Evolutionary conservation across 2,329 filamentous ascomycete species (phyloP).

Genomic region (Ophiocordyceps sinensis): DNA sequence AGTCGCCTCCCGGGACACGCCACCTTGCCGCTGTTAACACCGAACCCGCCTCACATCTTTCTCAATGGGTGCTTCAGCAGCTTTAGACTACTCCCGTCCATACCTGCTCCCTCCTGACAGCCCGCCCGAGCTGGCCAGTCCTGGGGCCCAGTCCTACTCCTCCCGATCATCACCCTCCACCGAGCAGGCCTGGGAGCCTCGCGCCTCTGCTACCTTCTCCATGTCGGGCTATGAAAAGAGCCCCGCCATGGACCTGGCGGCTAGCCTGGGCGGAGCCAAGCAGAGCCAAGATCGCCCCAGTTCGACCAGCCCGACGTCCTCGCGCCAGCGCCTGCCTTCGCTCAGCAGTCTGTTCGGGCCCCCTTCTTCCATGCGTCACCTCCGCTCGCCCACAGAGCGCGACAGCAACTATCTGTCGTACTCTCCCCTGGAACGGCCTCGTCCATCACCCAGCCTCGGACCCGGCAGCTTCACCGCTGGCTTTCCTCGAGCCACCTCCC

Average conservation of each 20-base stretch:
- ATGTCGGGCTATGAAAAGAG: conserved; percentile 44
- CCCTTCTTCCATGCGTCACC: conserved; percentile 25
- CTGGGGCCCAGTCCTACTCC: conserved; percentile 31
- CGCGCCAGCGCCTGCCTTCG: conserved; percentile 37
- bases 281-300: conserved; percentile 22
- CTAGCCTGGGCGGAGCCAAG: conserved; percentile 16
- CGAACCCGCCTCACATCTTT: conserved; percentile 8
- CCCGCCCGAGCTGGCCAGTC: conserved; percentile 39
- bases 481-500: conserved; percentile 26
- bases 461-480: conserved; percentile 29
- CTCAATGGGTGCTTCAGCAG: conserved; percentile 42
- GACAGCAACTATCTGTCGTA: conserved; percentile 24
- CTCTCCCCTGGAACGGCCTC: conserved; percentile 33
- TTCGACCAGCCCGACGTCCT: conserved; percentile 10
- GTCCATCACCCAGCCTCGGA: conserved; percentile 21
- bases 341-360: conserved; percentile 43
- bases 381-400: conserved; percentile 33
- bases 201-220: conserved; percentile 29
- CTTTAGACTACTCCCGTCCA: conserved; percentile 34
- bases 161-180: conserved; percentile 26
- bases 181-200: conserved; percentile 29
- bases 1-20: conserved; percentile 3
- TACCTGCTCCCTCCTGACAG: conserved; percentile 37
- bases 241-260: conserved; percentile 27
- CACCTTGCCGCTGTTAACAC: neutral